Percentiles rank a stretch among this genome's conserved stretches.
Evolutionary conservation across 2,329 filamentous ascomycete genomes (phyloP).

Genomic region (Fusarium pilosicola): DNA sequence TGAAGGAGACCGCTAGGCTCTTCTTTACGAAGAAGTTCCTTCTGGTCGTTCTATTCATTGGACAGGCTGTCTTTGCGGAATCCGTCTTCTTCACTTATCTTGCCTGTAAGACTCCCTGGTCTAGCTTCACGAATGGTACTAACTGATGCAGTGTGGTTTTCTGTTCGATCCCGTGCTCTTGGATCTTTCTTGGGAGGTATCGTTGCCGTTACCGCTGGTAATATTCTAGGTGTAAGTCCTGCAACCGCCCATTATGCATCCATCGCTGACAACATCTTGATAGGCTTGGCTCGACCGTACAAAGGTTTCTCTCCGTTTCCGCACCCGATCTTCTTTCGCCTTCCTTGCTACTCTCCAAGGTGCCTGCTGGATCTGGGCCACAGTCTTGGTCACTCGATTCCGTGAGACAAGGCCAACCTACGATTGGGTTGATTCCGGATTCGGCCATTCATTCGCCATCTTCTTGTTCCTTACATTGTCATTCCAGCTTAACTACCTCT

Average conservation of each 20-base stretch:
- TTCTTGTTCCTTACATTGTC: slow-evolving; percentile 74
- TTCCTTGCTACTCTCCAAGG: slow-evolving; percentile 68
- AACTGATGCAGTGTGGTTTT: slow-evolving; percentile 67
- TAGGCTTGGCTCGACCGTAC: slow-evolving; percentile 69
- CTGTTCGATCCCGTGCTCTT: slow-evolving; percentile 73
- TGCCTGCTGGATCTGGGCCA: slow-evolving; percentile 78
- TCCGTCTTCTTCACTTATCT: slow-evolving; percentile 78
- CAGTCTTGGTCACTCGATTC: slow-evolving; percentile 71
- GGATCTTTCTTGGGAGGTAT: slow-evolving; percentile 77
- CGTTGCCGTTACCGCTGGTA: slow-evolving; percentile 71
- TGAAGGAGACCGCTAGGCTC: slow-evolving; percentile 66
- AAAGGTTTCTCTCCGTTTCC: slow-evolving; percentile 61
- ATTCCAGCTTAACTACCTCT: slow-evolving; percentile 80
- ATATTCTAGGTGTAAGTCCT: slow-evolving; percentile 66
- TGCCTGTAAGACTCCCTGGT: slow-evolving; percentile 21
- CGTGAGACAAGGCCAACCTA: slow-evolving; percentile 65
- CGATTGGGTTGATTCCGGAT: slow-evolving; percentile 73
- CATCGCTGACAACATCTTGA: background rate
- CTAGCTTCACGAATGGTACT: background rate
- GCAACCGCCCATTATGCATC: slow-evolving; percentile 28
- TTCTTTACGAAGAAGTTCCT: slow-evolving; percentile 72
- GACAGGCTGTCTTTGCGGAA: slow-evolving; percentile 76
- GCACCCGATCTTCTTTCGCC: slow-evolving; percentile 66
- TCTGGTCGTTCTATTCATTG: slow-evolving; percentile 73
- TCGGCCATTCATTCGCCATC: slow-evolving; percentile 72